phyloP scores from a whole-genome alignment of 139 green algal species.

The Mychonastes homosphaera region DNA sequence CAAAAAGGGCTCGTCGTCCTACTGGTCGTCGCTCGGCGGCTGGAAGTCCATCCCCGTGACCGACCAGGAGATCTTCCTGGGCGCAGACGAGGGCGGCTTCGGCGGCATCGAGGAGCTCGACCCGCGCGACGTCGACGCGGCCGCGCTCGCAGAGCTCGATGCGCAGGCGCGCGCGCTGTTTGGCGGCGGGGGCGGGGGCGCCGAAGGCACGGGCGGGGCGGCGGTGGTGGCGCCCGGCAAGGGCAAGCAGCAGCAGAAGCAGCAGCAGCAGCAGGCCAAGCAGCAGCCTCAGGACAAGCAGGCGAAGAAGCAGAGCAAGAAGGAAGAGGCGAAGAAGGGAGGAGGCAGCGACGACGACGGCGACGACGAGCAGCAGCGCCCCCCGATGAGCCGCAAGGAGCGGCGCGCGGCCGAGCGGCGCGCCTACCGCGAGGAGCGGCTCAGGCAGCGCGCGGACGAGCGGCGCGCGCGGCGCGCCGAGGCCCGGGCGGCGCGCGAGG shows the following conservation, averaged over 20 bases:
- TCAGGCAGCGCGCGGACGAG: slow-evolving; percentile 2
- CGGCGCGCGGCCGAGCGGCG: background rate
- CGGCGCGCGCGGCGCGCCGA: background rate
- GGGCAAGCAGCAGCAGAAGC: slow-evolving; percentile 10
- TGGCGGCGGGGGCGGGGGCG: slow-evolving; percentile 10
- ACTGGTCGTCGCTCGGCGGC: slow-evolving; percentile 21
- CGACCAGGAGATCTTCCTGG: slow-evolving; percentile 53
- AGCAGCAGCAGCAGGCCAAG: slow-evolving; percentile 7
- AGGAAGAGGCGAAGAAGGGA: background rate
- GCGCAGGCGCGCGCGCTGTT: background rate
- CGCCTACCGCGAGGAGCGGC: background rate
- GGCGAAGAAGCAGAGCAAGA: slow-evolving; percentile 4
- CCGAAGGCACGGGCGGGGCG: slow-evolving; percentile 20
- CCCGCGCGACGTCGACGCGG: background rate
- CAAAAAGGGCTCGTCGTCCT: background rate
- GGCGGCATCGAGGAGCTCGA: slow-evolving; percentile 61
- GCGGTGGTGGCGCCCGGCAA: slow-evolving; percentile 6
- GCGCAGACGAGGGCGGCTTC: slow-evolving; percentile 66
- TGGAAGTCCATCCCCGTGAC: slow-evolving; percentile 49
- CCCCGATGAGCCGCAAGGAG: background rate
- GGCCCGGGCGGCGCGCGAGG: too few relatives aligned
- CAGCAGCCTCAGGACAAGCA: background rate
- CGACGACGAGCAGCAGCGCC: slow-evolving; percentile 3
- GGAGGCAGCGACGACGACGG: background rate
- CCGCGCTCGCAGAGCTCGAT: background rate